A percentile compares a stretch with the other conserved stretches of the same genome.
Evolutionary conservation across 2,329 filamentous ascomycete genomes (phyloP).

Genomic region (Neobulgaria alba): DNA sequence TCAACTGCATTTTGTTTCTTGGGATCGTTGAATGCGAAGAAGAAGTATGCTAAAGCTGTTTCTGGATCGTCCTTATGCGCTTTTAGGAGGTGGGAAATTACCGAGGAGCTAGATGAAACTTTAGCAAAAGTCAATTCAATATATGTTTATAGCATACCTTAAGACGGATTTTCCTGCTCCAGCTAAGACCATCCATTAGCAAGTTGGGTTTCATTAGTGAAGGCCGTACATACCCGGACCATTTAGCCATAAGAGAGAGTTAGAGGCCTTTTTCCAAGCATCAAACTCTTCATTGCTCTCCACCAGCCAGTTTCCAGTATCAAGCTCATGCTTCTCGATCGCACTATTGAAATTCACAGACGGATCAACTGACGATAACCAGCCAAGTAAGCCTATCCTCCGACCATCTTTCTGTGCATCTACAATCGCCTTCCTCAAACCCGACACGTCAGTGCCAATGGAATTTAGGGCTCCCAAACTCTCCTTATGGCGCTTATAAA

Average conservation of each 20-base stretch:
- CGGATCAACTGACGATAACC: constrained; percentile 6
- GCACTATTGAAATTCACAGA: constrained; percentile 8
- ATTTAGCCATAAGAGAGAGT: constrained; percentile 10
- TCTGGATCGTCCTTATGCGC: constrained; percentile 3
- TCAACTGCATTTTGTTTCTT: constrained; percentile 10
- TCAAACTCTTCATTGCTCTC: constrained; percentile 4
- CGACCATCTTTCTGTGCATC: constrained; percentile 2
- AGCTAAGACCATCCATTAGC: constrained; percentile 4
- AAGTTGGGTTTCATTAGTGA: not conserved
- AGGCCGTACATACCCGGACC: constrained; percentile 6
- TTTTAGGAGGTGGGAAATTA: constrained; percentile 4
- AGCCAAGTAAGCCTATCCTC: constrained; percentile 1
- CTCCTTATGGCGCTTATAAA: not conserved
- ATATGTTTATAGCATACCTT: constrained; percentile 1
- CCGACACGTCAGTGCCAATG: not conserved
- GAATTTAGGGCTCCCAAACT: not conserved
- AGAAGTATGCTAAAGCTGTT: constrained; percentile 17
- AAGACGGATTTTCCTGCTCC: constrained; percentile 8
- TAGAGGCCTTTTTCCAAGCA: constrained; percentile 3
- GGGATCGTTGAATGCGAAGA: constrained; percentile 19
- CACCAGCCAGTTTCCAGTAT: constrained; percentile 8
- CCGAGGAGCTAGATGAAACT: constrained; percentile 2
- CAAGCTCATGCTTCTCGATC: not conserved
- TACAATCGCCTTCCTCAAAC: not conserved
- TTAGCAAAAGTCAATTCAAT: not conserved